Conservation (phyloP, 768 basidiomycete species). For the Boletus huronensis region DNA sequence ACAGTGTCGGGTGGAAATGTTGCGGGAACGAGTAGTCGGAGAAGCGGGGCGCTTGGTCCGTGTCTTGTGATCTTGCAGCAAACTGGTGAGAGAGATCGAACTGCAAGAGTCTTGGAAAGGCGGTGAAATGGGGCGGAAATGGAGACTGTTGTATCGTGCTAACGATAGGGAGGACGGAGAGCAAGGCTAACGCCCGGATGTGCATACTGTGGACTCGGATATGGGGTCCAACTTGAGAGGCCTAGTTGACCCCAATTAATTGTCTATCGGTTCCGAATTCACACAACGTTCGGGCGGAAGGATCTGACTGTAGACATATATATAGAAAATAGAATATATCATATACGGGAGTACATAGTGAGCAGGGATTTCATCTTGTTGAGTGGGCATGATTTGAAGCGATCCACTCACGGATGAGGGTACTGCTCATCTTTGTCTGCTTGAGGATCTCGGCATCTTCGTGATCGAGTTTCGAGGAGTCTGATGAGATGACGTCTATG, state of each 20-base stretch:
- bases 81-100: conserved; percentile 24
- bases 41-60: conserved; percentile 1
- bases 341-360: not conserved
- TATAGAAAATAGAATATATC: conserved; percentile 3
- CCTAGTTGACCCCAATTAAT: no score
- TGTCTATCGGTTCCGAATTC: not conserved
- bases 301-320: not conserved
- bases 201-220: conserved; percentile 1
- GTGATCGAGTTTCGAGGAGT: conserved; percentile 52
- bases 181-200: not conserved
- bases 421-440: conserved; percentile 90
- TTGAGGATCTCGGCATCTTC: conserved; percentile 68
- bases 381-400: conserved; percentile 24
- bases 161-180: not conserved
- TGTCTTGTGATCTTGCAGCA: not conserved
- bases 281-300: not conserved
- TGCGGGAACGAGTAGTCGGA: conserved; percentile 8
- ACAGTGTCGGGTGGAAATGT: conserved; percentile 7
- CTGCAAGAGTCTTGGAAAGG: conserved; percentile 10
- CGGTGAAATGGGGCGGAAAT: not conserved
- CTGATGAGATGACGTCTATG: conserved; percentile 87
- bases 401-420: conserved; percentile 89
- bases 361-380: conserved; percentile 3
- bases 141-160: not conserved
- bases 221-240: not conserved